Percentiles rank a stretch among this genome's conserved stretches.
These are phyloP conservation scores for Fusarium luffae DNA, from an alignment of 2,329 filamentous ascomycete species.

Conservation along the genomic window DNA sequence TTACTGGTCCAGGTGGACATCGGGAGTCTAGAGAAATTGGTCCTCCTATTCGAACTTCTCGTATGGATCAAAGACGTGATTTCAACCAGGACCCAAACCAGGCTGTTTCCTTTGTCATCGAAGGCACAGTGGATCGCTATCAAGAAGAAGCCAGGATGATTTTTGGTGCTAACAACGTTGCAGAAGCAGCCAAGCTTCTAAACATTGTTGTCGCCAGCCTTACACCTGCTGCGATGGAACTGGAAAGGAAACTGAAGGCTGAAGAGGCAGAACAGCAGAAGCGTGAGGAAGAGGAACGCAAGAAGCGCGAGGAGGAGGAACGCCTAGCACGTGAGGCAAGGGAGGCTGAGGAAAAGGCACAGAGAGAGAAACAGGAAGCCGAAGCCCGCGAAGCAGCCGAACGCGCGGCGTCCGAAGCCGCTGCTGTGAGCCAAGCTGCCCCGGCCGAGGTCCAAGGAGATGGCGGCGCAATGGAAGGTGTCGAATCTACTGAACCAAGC, in stretches of 20 bases:
- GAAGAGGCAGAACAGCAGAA: constrained; percentile 62
- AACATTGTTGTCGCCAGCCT: constrained; percentile 77
- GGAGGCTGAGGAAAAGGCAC: constrained; percentile 75
- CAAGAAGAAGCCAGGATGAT: constrained; percentile 89
- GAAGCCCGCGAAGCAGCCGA: constrained; percentile 71
- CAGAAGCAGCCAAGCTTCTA: constrained; percentile 76
- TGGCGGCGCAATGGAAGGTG: constrained; percentile 77
- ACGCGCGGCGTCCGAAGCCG: constrained; percentile 70
- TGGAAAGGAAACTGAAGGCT: constrained; percentile 77
- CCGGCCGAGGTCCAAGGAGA: constrained; percentile 23
- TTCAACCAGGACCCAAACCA: constrained; percentile 72
- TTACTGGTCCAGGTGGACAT: constrained; percentile 60
- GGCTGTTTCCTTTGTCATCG: constrained; percentile 78
- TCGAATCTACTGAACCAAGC: constrained; percentile 65
- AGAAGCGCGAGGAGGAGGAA: constrained; percentile 73
- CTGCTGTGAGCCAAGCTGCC: constrained; percentile 49
- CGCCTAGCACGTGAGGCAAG: constrained; percentile 75
- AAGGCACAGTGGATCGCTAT: constrained; percentile 81
- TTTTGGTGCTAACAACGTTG: constrained; percentile 71
- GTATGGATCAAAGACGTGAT: constrained; percentile 63
- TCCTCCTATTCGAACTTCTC: constrained; percentile 53
- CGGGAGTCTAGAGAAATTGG: constrained; percentile 64
- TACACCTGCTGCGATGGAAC: constrained; percentile 85
- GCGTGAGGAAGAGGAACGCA: constrained; percentile 68
- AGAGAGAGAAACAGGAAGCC: constrained; percentile 74